A percentile compares a stretch with the other conserved stretches of the same genome.
Evolutionary conservation across 2,329 filamentous ascomycete species (phyloP).

Genomic region (Hymenotorrendiella dingleyae): DNA sequence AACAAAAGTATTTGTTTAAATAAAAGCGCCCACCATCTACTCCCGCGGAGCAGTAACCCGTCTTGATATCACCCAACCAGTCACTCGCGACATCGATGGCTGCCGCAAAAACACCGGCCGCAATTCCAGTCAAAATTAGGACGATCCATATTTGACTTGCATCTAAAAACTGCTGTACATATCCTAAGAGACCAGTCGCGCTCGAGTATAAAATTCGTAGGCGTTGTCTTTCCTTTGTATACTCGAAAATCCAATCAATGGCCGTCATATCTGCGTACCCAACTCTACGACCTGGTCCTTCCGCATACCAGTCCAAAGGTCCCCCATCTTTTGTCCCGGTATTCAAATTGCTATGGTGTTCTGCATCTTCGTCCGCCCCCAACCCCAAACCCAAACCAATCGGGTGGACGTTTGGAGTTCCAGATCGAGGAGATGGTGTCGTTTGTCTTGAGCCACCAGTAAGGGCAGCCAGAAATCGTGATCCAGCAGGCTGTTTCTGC

Average conservation of each 20-base stretch:
- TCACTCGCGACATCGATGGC: slow-evolving; percentile 85
- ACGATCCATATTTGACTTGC: slow-evolving; percentile 89
- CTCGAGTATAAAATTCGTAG: slow-evolving; percentile 68
- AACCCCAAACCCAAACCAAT: slow-evolving; percentile 15
- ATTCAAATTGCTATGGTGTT: slow-evolving; percentile 11
- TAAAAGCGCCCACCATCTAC: slow-evolving; percentile 83
- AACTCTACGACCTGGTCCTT: slow-evolving; percentile 82
- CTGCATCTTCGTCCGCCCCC: slow-evolving; percentile 10
- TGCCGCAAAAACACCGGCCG: slow-evolving; percentile 79
- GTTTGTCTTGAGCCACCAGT: slow-evolving; percentile 20
- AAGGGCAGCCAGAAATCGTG: slow-evolving; percentile 25
- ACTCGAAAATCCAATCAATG: slow-evolving; percentile 99
- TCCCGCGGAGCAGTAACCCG: slow-evolving; percentile 74
- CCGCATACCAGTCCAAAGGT: slow-evolving; percentile 76
- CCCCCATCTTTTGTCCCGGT: slow-evolving; percentile 39
- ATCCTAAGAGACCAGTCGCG: slow-evolving; percentile 65
- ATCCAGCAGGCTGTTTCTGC: slow-evolving; percentile 37
- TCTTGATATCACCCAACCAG: slow-evolving; percentile 91
- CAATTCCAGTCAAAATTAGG: slow-evolving; percentile 75
- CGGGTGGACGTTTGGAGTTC: slow-evolving; percentile 12
- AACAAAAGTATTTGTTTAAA: slow-evolving; percentile 86
- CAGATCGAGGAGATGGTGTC: slow-evolving; percentile 22
- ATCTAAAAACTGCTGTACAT: slow-evolving; percentile 69
- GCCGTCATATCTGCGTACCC: slow-evolving; percentile 95
- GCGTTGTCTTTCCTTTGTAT: slow-evolving; percentile 89